Conservation (phyloP, 2,329 filamentous ascomycete genomes). For the Fusarium penzigii region DNA sequence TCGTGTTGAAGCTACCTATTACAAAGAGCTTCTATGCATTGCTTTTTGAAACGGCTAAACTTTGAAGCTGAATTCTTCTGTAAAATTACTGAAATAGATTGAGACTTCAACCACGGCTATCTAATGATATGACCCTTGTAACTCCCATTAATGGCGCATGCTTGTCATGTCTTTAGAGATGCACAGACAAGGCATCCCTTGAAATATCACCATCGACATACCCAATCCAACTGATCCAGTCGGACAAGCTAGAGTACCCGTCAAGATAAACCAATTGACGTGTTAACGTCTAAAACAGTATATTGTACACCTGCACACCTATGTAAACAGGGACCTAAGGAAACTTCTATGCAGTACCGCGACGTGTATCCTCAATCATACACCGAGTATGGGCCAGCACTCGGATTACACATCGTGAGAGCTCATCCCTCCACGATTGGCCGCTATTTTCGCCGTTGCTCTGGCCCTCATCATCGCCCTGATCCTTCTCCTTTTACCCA, state of each 20-base stretch:
- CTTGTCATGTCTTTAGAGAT: neutral
- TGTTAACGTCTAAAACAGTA: constrained; percentile 48
- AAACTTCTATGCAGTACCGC: constrained; percentile 53
- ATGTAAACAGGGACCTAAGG: constrained; percentile 45
- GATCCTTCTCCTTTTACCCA: constrained; percentile 26
- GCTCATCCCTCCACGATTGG: constrained; percentile 25
- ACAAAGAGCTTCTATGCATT: neutral
- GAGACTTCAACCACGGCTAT: neutral
- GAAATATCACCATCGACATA: neutral
- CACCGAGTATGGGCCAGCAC: constrained; percentile 35
- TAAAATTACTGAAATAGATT: too few species aligned
- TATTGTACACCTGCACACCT: constrained; percentile 58
- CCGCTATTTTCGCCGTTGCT: constrained; percentile 26
- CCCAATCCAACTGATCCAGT: constrained; percentile 1
- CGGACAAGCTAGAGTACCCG: too few species aligned
- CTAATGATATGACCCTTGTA: neutral
- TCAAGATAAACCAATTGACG: constrained; percentile 20
- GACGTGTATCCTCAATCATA: constrained; percentile 43
- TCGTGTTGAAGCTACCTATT: neutral
- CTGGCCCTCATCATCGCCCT: constrained; percentile 26
- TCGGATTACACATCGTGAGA: constrained; percentile 30
- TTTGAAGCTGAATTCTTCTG: too few species aligned
- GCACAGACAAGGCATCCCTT: neutral
- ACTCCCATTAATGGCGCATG: neutral
- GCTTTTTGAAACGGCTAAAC: too few species aligned